Base-by-base conservation (phyloP, 2,329 filamentous ascomycete genomes). In the Cladorrhinum sp. region DNA sequence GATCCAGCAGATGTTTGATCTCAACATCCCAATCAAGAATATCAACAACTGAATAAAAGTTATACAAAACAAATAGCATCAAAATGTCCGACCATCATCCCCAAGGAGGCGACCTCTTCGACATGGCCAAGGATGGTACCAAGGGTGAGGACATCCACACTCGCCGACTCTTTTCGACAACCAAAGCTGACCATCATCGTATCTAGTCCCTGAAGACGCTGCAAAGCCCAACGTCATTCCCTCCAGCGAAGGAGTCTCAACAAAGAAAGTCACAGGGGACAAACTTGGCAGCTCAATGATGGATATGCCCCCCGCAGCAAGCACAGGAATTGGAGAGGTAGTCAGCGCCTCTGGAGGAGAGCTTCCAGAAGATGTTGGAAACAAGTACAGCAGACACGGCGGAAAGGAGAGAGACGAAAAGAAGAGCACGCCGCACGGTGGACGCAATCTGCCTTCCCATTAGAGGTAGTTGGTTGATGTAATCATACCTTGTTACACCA, bases 351-450 rank as follows among this genome's bases (percentile, higher is more conserved):
- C 27, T 1, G 65, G 62, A 22, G 66, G 63, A 7, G 53, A 62
- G 54, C 57, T 67, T 41, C 66, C 66, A 10, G 64, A 66, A 8
- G 63, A 67, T 41, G 51, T 64, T 12, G 64, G 63, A 6, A 50
- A 61, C 23, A 65, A 65, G 52, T 66, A 66, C 41, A 65, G 62
- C 55, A 23, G 60, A 22, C 18, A 22, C 24, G 65, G 64, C 22
- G 65, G 65, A 18, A 67, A 64, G 58, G 57, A 67, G 50, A 56
- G 62, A 1, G 54, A 55, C 8, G 23, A 60, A 25, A 58, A 60
- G 38, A 56, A 65, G 7, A 83, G 70, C 10, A 22, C 60, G 10
- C 56, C 58, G 2, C 60, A 63, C 38, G 62, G 63, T 1, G 62
- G 62, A 16, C 55, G 64, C 22, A 65, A 65, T 13, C 54, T 57